Evolutionary conservation across 805 yeast species (phyloP).

Genomic region (Saccharomyces cerevisiae): DNA sequence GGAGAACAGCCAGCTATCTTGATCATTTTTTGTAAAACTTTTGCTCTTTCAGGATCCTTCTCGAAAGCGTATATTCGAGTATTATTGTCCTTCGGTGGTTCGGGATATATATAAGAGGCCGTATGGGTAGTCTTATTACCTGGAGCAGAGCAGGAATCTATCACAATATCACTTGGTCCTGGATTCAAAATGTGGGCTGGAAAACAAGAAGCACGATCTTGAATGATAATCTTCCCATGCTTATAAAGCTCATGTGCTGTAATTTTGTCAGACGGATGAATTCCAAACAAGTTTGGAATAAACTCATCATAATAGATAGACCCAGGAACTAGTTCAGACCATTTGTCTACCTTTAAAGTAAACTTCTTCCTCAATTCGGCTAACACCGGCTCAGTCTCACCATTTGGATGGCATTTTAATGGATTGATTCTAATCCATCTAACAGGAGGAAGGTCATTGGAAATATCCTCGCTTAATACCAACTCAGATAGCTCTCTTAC

Average conservation of each 20-base stretch:
- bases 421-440: conserved; percentile 76
- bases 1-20: conserved; percentile 58
- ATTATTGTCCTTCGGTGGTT: conserved; percentile 15
- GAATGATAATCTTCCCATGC: conserved; percentile 76
- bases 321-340: conserved; percentile 42
- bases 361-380: conserved; percentile 24
- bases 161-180: conserved; percentile 48
- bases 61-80: conserved; percentile 72
- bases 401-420: conserved; percentile 35
- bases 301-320: conserved; percentile 62
- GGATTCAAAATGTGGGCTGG: conserved; percentile 82
- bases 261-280: conserved; percentile 66
- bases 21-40: conserved; percentile 68
- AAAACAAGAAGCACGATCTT: conserved; percentile 94
- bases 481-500: conserved; percentile 49
- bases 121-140: conserved; percentile 98
- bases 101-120: conserved; percentile 32
- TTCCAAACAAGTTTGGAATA: conserved; percentile 72
- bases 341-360: conserved; percentile 41
- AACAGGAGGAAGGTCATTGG: conserved; percentile 54
- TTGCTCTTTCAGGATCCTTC: conserved; percentile 65
- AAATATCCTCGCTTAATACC: conserved; percentile 41
- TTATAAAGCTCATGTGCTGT: conserved; percentile 62
- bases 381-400: conserved; percentile 21
- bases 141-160: conserved; percentile 97